These are phyloP conservation scores for Nidula microcarpa DNA, from an alignment of 768 basidiomycete species.

Conservation along the genomic window DNA sequence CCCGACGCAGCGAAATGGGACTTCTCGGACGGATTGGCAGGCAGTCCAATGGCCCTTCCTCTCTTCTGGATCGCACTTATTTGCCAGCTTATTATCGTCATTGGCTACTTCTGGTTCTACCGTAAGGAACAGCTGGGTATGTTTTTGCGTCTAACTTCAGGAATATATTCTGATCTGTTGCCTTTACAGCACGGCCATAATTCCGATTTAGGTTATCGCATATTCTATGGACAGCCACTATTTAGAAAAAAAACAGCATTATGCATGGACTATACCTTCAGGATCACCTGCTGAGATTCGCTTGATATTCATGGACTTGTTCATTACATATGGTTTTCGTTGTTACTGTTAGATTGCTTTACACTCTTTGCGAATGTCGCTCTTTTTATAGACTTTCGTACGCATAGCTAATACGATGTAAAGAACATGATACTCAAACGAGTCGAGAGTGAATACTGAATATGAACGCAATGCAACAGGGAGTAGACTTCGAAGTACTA, in stretches of 20 bases:
- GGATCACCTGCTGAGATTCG: not conserved
- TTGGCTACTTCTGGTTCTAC: slow-evolving; percentile 97
- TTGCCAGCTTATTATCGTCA: slow-evolving; percentile 80
- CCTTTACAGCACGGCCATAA: slow-evolving; percentile 32
- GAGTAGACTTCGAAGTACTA: no score
- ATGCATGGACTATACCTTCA: slow-evolving; percentile 3
- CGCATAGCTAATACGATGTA: no score
- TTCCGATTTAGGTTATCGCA: slow-evolving; percentile 9
- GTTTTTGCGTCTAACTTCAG: slow-evolving; percentile 20
- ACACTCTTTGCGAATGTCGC: not conserved
- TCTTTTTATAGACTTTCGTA: slow-evolving; percentile 1
- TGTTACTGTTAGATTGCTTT: not conserved
- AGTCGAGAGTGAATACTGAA: no score
- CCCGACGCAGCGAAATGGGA: slow-evolving; percentile 92
- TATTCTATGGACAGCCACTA: slow-evolving; percentile 7
- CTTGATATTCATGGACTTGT: not conserved
- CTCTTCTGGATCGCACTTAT: slow-evolving; percentile 86
- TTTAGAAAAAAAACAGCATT: slow-evolving; percentile 4
- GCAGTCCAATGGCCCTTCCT: slow-evolving; percentile 79
- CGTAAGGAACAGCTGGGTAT: slow-evolving; percentile 87
- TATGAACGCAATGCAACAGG: no score
- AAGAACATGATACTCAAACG: no score
- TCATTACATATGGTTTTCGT: not conserved
- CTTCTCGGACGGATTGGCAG: slow-evolving; percentile 64
- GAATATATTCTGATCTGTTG: not conserved